Base-by-base conservation (phyloP, 257 asterid species). In the Euphrasia confusa region DNA sequence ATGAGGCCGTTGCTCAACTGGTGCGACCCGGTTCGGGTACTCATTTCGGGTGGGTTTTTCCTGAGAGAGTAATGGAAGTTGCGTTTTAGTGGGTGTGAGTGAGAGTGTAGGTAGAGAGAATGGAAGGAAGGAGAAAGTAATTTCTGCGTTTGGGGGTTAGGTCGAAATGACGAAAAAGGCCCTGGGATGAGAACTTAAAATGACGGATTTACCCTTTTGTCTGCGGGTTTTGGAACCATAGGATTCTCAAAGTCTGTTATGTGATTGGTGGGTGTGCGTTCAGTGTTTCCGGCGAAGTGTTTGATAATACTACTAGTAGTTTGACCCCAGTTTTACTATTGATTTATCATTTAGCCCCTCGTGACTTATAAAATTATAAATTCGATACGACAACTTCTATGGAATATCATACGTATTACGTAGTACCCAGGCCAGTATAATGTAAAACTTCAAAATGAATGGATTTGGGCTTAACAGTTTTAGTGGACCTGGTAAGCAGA, bases 1-100 rank as follows among this genome's bases (percentile, higher is more conserved):
- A 81, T 76, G 45, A 93, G 81, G 6, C 99, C 99, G 56, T 75
- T 93, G 74, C 93, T 89, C 3, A 93, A 83, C 76, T 87, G 95
- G 83, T 93, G 97, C 39, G 96, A 87, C 66, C 95, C 95, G 39
- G 83, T 84, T 65, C 99, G 89, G 15, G 63, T 64, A 18, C 83
- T 77, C 96, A 89, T 92, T 67, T 57, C 65, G 0, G 61, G 4
- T 32, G 59, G 1, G 4, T 4, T 54, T 54, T 59, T 60, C 57
- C 55, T 6, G 26, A 24, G 65, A 27, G 63, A 56, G 68, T 42
- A 57, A 60, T 52, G 44, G 60, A 4, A 13, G 60, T 27, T 50
- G 63, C 27, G 17, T 14, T 61, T 55, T 9, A 61, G 80, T 64
- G 78, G 50, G 64, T 39, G 72, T 2, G 60, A 10, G 79, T 14